These are phyloP conservation scores for Phytophthora litchii DNA, from an alignment of 352 stramenopile genomes.

Conservation along the genomic window DNA sequence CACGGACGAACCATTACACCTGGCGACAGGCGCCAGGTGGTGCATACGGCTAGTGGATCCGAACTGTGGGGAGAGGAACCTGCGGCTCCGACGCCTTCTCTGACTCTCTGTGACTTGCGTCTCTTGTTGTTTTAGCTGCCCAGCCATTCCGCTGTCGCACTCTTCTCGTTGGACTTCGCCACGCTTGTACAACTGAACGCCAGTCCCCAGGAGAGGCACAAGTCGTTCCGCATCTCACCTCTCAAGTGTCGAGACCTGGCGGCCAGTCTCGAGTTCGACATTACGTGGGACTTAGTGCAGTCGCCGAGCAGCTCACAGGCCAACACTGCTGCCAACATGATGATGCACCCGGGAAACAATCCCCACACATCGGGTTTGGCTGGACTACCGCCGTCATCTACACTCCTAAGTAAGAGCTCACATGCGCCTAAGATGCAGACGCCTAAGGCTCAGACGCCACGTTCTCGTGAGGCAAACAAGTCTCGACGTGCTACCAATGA, in stretches of 20 bases:
- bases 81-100: slow-evolving; percentile 16
- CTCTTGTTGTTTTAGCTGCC: slow-evolving; percentile 48
- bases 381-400: slow-evolving; percentile 48
- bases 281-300: slow-evolving; percentile 67
- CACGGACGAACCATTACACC: background rate
- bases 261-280: slow-evolving; percentile 76
- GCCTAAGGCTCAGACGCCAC: slow-evolving; percentile 26
- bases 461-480: slow-evolving; percentile 19
- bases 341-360: slow-evolving; percentile 26
- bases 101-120: slow-evolving; percentile 26
- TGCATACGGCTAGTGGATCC: slow-evolving; percentile 4
- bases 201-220: slow-evolving; percentile 40
- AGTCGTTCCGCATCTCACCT: slow-evolving; percentile 66
- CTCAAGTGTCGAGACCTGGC: slow-evolving; percentile 79
- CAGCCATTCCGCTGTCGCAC: slow-evolving; percentile 77
- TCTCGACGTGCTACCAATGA: slow-evolving; percentile 28
- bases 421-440: slow-evolving; percentile 14
- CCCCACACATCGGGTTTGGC: slow-evolving; percentile 19
- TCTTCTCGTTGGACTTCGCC: slow-evolving; percentile 80
- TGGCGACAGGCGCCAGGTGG: slow-evolving; percentile 14
- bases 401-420: slow-evolving; percentile 32
- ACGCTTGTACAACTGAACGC: slow-evolving; percentile 64
- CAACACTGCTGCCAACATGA: slow-evolving; percentile 23
- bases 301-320: slow-evolving; percentile 16
- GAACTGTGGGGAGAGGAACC: slow-evolving; percentile 1